phyloP scores from a whole-genome alignment of 345 rosid species.

The Clarkia xantiana region DNA sequence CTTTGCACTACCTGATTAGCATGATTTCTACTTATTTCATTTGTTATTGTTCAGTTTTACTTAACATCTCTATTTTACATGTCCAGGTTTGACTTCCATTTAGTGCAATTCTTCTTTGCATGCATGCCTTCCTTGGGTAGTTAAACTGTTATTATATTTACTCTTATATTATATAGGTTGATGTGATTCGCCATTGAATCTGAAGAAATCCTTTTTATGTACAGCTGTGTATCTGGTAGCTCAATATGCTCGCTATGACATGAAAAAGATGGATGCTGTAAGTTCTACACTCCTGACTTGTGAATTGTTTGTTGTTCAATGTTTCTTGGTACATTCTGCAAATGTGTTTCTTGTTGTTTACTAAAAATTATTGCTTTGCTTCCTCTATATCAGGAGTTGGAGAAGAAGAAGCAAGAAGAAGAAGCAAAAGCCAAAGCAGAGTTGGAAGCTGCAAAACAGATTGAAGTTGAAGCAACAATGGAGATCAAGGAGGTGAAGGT shows the following conservation, averaged over 20 bases:
- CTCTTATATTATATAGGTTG: slow-evolving; percentile 33
- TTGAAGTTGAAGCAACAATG: too few relatives aligned
- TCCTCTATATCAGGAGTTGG: slow-evolving; percentile 28
- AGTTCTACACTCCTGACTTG: slow-evolving; percentile 6
- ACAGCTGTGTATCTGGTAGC: slow-evolving; percentile 88
- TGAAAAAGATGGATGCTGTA: slow-evolving; percentile 79
- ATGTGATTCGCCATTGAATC: background rate
- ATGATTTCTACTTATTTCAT: too few relatives aligned
- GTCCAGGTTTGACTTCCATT: slow-evolving; percentile 64
- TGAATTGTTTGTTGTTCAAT: slow-evolving; percentile 30
- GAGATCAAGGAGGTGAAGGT: slow-evolving; percentile 30
- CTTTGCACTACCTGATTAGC: too few relatives aligned
- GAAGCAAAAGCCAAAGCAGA: too few relatives aligned
- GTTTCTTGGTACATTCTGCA: too few relatives aligned
- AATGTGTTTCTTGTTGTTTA: too few relatives aligned
- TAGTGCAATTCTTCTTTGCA: background rate
- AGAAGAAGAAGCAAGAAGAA: slow-evolving; percentile 12
- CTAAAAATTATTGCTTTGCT: too few relatives aligned
- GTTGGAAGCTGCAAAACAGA: too few relatives aligned
- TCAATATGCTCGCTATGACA: slow-evolving; percentile 64
- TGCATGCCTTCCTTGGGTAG: slow-evolving; percentile 1
- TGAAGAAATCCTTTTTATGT: slow-evolving; percentile 12
- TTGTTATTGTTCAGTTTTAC: too few relatives aligned
- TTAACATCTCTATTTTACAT: slow-evolving; percentile 11
- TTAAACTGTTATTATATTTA: slow-evolving; percentile 21